These are phyloP conservation scores for Zopfia rhizophila DNA, from an alignment of 2,329 filamentous ascomycete species.

Conservation along the genomic window DNA sequence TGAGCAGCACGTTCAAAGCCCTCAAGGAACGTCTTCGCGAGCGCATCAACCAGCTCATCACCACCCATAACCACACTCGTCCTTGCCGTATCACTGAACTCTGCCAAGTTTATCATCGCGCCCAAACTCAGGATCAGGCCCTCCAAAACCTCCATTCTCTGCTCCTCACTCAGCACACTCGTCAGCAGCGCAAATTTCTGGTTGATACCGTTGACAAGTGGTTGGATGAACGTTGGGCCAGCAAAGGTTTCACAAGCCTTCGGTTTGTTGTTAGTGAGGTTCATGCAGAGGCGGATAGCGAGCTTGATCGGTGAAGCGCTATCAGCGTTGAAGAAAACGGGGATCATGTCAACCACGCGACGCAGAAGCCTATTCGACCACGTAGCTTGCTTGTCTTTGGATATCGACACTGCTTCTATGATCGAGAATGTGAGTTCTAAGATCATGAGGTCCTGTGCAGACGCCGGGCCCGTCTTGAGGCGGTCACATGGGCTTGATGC, in stretches of 20 bases:
- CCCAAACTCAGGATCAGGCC: constrained; percentile 81
- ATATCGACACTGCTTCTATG: constrained; percentile 63
- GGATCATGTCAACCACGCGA: constrained; percentile 60
- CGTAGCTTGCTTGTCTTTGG: constrained; percentile 47
- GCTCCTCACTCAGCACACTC: constrained; percentile 57
- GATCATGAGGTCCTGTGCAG: constrained; percentile 30
- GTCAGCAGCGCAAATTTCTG: constrained; percentile 35
- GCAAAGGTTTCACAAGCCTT: constrained; percentile 76
- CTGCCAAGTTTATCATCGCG: constrained; percentile 86
- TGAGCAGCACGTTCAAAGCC: constrained; percentile 73
- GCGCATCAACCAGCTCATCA: constrained; percentile 63
- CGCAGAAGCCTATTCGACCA: constrained; percentile 61
- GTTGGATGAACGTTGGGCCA: constrained; percentile 60
- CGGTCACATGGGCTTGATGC: constrained; percentile 35
- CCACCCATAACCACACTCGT: constrained; percentile 39
- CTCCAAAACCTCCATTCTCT: constrained; percentile 68
- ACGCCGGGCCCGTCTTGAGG: constrained; percentile 24
- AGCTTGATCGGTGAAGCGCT: constrained; percentile 48
- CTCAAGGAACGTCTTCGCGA: constrained; percentile 74
- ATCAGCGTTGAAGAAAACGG: constrained; percentile 37
- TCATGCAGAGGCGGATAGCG: constrained; percentile 78
- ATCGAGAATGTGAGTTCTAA: constrained; percentile 60
- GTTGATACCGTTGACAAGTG: constrained; percentile 44
- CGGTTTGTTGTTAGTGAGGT: constrained; percentile 84
- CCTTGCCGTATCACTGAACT: constrained; percentile 73